A percentile compares a stretch with the other conserved stretches of the same genome.
Evolutionary conservation across 2,329 filamentous ascomycete genomes (phyloP).

Genomic region (Myotisia sp.): DNA sequence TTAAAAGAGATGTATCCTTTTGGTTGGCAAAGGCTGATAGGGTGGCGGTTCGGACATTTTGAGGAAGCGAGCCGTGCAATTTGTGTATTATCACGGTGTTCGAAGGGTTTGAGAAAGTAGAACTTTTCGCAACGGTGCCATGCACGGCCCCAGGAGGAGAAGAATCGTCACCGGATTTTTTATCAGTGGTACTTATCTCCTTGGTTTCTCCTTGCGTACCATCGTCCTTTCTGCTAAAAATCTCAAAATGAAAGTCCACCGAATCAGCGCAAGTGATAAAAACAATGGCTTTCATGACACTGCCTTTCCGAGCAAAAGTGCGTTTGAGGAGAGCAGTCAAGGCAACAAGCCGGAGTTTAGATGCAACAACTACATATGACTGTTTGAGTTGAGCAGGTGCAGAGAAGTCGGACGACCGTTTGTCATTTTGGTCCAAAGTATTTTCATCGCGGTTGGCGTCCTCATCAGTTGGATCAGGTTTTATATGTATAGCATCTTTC

Average conservation of each 20-base stretch:
- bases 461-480: slow-evolving; percentile 47
- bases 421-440: slow-evolving; percentile 37
- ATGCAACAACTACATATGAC: slow-evolving; percentile 70
- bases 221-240: slow-evolving; percentile 43
- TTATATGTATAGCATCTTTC: slow-evolving; percentile 79
- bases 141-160: slow-evolving; percentile 11
- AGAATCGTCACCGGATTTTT: slow-evolving; percentile 9
- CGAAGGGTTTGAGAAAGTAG: slow-evolving; percentile 58
- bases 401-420: slow-evolving; percentile 55
- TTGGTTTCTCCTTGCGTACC: slow-evolving; percentile 16
- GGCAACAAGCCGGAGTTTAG: slow-evolving; percentile 81
- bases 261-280: slow-evolving; percentile 96
- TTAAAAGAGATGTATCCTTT: slow-evolving; percentile 61
- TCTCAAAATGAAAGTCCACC: slow-evolving; percentile 88
- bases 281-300: slow-evolving; percentile 90
- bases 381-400: slow-evolving; percentile 91
- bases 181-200: too few relatives aligned
- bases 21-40: slow-evolving; percentile 64
- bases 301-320: slow-evolving; percentile 73
- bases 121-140: slow-evolving; percentile 43
- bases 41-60: slow-evolving; percentile 74
- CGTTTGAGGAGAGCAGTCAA: slow-evolving; percentile 72
- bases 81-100: slow-evolving; percentile 70
- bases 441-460: slow-evolving; percentile 35
- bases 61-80: slow-evolving; percentile 82